A percentile compares a stretch with the other conserved stretches of the same genome.
Evolutionary conservation across 2,329 filamentous ascomycete genomes (phyloP).

Genomic region (Xylariales sp.): DNA sequence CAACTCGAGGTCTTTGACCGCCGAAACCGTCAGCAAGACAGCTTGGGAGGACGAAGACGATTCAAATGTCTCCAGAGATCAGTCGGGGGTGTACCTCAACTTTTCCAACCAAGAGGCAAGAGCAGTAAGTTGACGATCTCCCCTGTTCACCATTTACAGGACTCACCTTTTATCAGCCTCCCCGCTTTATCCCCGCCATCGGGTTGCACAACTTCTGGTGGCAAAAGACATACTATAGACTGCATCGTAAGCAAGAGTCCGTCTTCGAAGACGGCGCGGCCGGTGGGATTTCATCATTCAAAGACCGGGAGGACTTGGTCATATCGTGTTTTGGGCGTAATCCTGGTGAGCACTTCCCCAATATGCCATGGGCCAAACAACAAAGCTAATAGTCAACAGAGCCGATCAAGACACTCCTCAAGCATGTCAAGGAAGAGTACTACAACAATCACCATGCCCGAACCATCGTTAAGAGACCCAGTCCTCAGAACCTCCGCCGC

Average conservation of each 20-base stretch:
- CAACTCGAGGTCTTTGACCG: slow-evolving; percentile 48
- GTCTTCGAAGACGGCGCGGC: slow-evolving; percentile 30
- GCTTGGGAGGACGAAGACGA: slow-evolving; percentile 45
- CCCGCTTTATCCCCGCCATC: slow-evolving; percentile 49
- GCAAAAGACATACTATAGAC: slow-evolving; percentile 43
- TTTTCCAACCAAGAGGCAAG: slow-evolving; percentile 55
- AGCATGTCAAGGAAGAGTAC: slow-evolving; percentile 48
- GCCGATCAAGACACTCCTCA: slow-evolving; percentile 52
- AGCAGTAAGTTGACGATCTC: slow-evolving; percentile 30
- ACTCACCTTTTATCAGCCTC: slow-evolving; percentile 28
- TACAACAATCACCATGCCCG: slow-evolving; percentile 49
- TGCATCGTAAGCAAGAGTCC: slow-evolving; percentile 42
- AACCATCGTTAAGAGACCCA: slow-evolving; percentile 53
- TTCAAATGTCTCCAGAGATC: slow-evolving; percentile 24
- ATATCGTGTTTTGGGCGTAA: slow-evolving; percentile 52
- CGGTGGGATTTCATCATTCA: slow-evolving; percentile 33
- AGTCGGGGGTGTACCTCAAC: slow-evolving; percentile 45
- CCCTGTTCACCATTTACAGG: not conserved
- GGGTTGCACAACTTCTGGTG: slow-evolving; percentile 53
- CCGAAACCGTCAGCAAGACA: slow-evolving; percentile 49
- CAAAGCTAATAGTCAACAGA: no score
- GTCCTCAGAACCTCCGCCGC: slow-evolving; percentile 39
- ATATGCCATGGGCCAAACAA: no score
- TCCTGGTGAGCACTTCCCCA: slow-evolving; percentile 26
- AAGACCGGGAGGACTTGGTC: slow-evolving; percentile 47